Evolutionary conservation across 108 stramenopile species (phyloP), one percentile per base, ranked within the genome.

Genomic region (Skeletonema grethae): DNA sequence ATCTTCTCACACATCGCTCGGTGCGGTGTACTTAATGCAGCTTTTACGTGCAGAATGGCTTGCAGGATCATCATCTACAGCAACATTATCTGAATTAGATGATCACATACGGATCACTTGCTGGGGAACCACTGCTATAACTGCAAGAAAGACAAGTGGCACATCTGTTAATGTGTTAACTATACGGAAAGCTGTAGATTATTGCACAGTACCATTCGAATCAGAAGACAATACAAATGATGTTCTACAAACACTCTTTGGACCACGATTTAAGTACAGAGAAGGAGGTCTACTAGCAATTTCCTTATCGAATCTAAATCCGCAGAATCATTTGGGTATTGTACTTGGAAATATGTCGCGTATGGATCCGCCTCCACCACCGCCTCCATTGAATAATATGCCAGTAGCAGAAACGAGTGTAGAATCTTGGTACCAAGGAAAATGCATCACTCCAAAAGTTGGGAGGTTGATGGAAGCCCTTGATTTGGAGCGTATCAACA

Each of bases 51-150:
- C 77, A 46, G 70, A 78, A 63, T 30, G 69, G 12, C 53, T n/a
- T 15, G n/a, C 41, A 5, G 41, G 15, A 43, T 4, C 41, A n/a
- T 15, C 64, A 25, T 24, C 59, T 62, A 22, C 50, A 28, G 25
- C 25, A 28, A 28, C 25, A 73, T 57, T 15, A 12, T 48, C 55
- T 31, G 56, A 65, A 0, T 28, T 35, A 60, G 8, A 57, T 11
- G 50, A 55, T 55, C 46, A 62, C 31, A 48, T 84, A 18, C 68
- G 84, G 7, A 87, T 89, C 35, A 85, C 84, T 4, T 72, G 84
- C 1, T 89, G 88, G 88, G 88, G 88, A 13, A 89, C 88, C 3
- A 89, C 88, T 30, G 80, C 77, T 16, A 68, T 84, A n/a, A 89
- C 88, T 18, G 88, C 88, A 12, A 79, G 88, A 4, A 73, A 77